Base-by-base conservation (phyloP, 2,329 filamentous ascomycete genomes). In the Lachnellula hyalina region DNA sequence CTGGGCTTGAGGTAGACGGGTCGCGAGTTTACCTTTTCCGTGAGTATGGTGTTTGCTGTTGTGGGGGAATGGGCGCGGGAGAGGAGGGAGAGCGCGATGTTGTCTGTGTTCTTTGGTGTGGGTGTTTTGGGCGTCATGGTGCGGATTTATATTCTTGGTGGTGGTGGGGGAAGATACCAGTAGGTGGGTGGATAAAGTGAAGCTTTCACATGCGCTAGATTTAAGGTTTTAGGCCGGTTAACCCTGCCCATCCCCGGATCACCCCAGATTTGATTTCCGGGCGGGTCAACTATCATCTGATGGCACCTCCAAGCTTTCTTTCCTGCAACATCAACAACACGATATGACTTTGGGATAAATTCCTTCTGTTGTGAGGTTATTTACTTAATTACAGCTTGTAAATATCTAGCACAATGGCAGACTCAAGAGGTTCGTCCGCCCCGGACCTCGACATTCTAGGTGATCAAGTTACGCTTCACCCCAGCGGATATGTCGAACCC, bases 21-120 rank as follows among this genome's bases (percentile, higher is more conserved):
- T 47, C 90, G 90, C 68, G 90, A 85, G 65, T 90, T 84, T 69
- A 96, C 83, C 72, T 91, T 91, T 61, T 96, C 89, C 59, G 80
- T 78, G 77, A 87, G 93, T 71, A 96, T 89, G 52, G 84, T 80
- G 35, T 77, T 75, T 52, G 85, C 83, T 54, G 81, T 85, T 61
- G 87, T 80, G 25, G 90, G 86, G 2, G 89, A 86, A 73, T 96
- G 90, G 9, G 90, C 90, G 65, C 89, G 85, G 5, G 80, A 73
- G 51, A 97, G 85, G 49, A 96, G 83, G 7, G 78, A 73, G 60
- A 84, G 78, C 0, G 83, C 84, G n/a, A 65, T 49, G 12, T 52
- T 48, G 34, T 52, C 54, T 46, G 19, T 14, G 53, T 19, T 48
- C 49, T 45, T 56, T 17, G 46, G 40, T 21, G 23, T 23, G 21